These are phyloP conservation scores for Backusella morwellensis DNA, from an alignment of 192 early-diverging fungal genomes.

Conservation along the genomic window DNA sequence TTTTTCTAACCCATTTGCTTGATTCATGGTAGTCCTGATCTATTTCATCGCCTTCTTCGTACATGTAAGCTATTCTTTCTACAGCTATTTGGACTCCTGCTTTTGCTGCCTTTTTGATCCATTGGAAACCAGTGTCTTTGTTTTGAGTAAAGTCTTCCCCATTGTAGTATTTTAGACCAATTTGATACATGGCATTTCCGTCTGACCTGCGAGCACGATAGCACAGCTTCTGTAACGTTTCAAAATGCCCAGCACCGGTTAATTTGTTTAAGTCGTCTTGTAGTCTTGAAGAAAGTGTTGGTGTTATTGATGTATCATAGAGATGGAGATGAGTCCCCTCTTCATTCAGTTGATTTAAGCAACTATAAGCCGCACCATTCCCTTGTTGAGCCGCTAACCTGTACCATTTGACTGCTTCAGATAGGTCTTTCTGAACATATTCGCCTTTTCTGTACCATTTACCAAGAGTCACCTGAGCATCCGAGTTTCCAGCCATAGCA, in stretches of 20 bases:
- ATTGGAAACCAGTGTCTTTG: background rate
- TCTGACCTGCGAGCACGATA: background rate
- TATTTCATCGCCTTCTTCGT: background rate
- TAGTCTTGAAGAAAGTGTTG: background rate
- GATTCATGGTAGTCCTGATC: background rate
- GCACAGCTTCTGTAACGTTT: background rate
- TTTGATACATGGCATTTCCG: background rate
- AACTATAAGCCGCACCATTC: background rate
- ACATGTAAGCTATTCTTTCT: background rate
- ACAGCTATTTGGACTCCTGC: background rate
- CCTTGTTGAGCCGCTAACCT: background rate
- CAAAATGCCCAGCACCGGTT: background rate
- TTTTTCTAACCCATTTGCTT: constrained; percentile 17
- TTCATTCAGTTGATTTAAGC: background rate
- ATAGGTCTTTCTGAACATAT: background rate
- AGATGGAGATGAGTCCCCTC: background rate
- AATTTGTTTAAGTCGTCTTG: background rate
- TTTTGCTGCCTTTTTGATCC: background rate
- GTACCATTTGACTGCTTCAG: background rate
- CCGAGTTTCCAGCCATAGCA: background rate
- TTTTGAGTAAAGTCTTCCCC: background rate
- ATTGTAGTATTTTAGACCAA: background rate
- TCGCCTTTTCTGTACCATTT: background rate
- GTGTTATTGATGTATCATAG: background rate
- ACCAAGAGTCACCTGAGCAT: background rate